Base-by-base conservation (phyloP, 306 rosid genomes). In the Crotalaria pallida region DNA sequence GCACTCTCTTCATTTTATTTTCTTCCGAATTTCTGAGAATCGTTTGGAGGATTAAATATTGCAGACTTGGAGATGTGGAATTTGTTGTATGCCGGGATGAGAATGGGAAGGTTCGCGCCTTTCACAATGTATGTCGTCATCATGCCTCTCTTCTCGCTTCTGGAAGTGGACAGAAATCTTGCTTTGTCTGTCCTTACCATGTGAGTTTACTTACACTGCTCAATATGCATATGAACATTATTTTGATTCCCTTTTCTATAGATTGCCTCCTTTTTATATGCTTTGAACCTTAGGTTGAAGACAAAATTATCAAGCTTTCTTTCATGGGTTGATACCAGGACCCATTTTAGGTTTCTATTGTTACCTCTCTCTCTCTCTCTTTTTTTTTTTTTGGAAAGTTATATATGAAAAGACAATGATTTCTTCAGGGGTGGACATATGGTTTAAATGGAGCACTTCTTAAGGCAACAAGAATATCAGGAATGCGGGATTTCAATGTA, bases 131-230 rank as follows among this genome's bases (percentile, higher is more conserved):
- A 3, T 93, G 98, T 57, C 92, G 90, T 7, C 98, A 93, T 84
- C 98, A 88, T 21, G 97, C 97, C 13, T 86, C 92, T 27, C 73
- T 93, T 53, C 72, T 93, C 78, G 96, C 97, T 5, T 81, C 84
- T 62, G 93, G 92, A 64, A 77, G 73, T 55, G 96, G 97, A 77
- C 77, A 81, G 49, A 93, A 85, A 65, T 81, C 97, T 1, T 93
- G 98, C 77, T 93, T 93, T 74, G 96, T 90, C 58, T 93, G 98
- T 81, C 98, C 98, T 41, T 93, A 93, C 75, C 97, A 93, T 73
- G 98, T 93, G 61, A 85, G 96, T 79, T 74, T 65, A 52, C 56
- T 9, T 65, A n/a, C 61, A 36, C 2, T 62, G 5, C 12, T 41
- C 58, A 27, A 22, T 67, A 52, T 44, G 57, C 63, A 4, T n/a